Evolutionary conservation across 2,329 filamentous ascomycete species (phyloP), one percentile per base, ranked within the genome.

Genomic region (Trichophyton simii): DNA sequence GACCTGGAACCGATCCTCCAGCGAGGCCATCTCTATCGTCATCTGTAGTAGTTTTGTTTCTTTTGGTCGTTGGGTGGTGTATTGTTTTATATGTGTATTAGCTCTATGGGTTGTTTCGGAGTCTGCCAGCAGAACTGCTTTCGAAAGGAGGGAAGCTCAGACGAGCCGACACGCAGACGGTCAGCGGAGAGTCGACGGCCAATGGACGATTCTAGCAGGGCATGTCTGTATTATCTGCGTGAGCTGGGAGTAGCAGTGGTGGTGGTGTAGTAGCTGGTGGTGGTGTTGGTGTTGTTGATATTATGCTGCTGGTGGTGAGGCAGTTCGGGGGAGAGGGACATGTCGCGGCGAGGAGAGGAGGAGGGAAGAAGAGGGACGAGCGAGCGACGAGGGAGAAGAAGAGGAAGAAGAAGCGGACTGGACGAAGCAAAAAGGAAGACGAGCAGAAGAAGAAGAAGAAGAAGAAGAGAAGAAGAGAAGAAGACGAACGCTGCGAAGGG

Each of bases 1-100:
- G 61, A 99, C 86, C 76, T 99, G 92, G 73, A 96, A 99, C 68
- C 91, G 86, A 72, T 99, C 94, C 73, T 96, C 91, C 60, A 99
- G 84, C 66, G 72, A 70, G 31, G 74, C 76, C 72, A 79, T 66
- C 73, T 74, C 65, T 66, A 69, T 65, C 67, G 60, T 69, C 52
- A 55, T 55, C 18, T n/a, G 68, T 67, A 66, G 63, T 67, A 68
- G 6, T 44, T 18, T 18, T 22, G 3, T 22, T 22, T 44, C 5
- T n/a, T 8, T 18, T 31, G 1, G 6, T 31, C 6, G 15, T 44
- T 44, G 5, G n/a, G n/a, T n/a, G 13, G n/a, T 44, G 41, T 18
- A 6, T 31, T 5, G 25, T 44, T 4, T 7, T 44, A 8, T 42
- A n/a, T n/a, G 67, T 75, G 72, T 75, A 61, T 31, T 31, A 63